phyloP scores from a whole-genome alignment of 108 stramenopile species.

The Aurantiochytrium sp. region DNA sequence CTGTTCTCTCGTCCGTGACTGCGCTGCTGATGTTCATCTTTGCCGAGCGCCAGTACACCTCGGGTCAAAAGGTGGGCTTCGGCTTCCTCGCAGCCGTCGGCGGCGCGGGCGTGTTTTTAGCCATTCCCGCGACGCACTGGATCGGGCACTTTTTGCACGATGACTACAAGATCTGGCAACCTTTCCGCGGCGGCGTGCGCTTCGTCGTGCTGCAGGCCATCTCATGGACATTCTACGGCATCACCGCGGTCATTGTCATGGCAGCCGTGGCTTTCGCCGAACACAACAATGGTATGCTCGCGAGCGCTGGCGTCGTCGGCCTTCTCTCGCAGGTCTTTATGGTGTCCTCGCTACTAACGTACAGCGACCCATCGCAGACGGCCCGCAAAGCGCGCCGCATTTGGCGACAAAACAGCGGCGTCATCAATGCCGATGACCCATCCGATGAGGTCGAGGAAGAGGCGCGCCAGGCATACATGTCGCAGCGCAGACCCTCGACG shows the following conservation, averaged over 20 bases:
- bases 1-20: background rate
- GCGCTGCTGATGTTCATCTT: background rate
- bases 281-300: background rate
- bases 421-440: background rate
- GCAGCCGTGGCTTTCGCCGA: background rate
- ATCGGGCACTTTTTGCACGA: background rate
- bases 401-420: background rate
- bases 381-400: background rate
- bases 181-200: background rate
- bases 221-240: background rate
- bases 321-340: background rate
- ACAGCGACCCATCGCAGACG: background rate
- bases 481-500: background rate
- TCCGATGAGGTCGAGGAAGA: background rate
- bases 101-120: background rate
- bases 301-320: slow-evolving; percentile 18
- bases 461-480: background rate
- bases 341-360: background rate
- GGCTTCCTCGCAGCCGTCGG: background rate
- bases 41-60: background rate
- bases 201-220: slow-evolving; percentile 8
- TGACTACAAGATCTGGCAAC: background rate
- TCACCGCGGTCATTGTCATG: background rate
- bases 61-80: background rate
- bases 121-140: slow-evolving; percentile 6